Evolutionary conservation across 176 grass and related monocot species (phyloP).

Genomic region (Carex parvula): DNA sequence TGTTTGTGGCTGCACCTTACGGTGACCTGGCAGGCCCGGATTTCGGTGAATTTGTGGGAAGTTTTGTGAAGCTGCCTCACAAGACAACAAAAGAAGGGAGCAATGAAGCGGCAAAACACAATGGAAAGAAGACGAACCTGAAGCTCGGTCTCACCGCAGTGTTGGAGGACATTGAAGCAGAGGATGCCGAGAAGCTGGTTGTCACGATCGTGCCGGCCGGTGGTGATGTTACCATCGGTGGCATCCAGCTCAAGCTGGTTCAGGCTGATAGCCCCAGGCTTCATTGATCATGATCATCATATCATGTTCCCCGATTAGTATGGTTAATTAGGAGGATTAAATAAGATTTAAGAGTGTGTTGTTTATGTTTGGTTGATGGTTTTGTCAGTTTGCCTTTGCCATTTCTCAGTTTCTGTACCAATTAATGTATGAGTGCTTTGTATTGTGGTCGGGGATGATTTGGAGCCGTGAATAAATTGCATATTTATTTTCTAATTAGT

Average conservation of each 20-base stretch:
- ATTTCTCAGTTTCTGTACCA: background rate
- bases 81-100: background rate
- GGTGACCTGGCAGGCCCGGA: slow-evolving; percentile 27
- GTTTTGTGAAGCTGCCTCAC: slow-evolving; percentile 38
- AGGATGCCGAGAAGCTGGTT: slow-evolving; percentile 19
- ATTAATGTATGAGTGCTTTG: background rate
- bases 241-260: slow-evolving; percentile 8
- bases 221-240: slow-evolving; percentile 27
- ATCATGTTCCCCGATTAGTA: background rate
- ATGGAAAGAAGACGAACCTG: slow-evolving; percentile 27
- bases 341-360: background rate
- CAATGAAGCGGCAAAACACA: background rate
- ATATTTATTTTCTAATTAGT: background rate
- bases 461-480: background rate
- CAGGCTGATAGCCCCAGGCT: slow-evolving; percentile 19
- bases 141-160: slow-evolving; percentile 35
- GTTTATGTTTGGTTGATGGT: background rate
- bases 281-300: background rate
- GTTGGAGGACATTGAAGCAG: slow-evolving; percentile 36
- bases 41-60: slow-evolving; percentile 43
- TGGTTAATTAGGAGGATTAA: background rate
- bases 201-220: slow-evolving; percentile 42
- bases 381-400: too few species aligned
- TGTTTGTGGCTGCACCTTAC: slow-evolving; percentile 26
- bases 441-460: background rate